Conservation (phyloP, 129 eudicot genomes). For the Artemisia argyi region DNA sequence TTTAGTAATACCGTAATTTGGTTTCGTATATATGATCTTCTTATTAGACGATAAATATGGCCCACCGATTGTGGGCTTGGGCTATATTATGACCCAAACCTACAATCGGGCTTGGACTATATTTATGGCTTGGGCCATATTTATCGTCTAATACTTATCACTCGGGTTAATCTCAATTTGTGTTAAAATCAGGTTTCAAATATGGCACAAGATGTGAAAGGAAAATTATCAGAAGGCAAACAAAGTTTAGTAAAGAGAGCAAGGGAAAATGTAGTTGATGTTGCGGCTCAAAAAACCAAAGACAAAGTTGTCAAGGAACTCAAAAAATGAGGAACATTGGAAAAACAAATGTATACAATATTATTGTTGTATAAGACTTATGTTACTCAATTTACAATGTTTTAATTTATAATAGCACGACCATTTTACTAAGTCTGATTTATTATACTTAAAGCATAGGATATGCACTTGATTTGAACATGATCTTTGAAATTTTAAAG, state of each 20-base stretch:
- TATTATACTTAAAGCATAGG: no score
- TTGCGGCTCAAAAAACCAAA: constrained; percentile 38
- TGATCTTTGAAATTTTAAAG: no score
- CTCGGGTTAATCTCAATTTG: not conserved
- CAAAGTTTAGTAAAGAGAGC: constrained; percentile 24
- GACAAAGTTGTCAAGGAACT: constrained; percentile 31
- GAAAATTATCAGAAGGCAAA: constrained; percentile 33
- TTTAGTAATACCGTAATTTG: not conserved
- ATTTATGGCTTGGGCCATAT: no score
- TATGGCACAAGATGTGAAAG: constrained; percentile 24
- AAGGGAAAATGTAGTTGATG: constrained; percentile 36
- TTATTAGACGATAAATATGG: no score
- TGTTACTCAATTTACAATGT: not conserved
- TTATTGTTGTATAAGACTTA: not conserved
- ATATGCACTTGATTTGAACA: no score
- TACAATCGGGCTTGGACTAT: no score
- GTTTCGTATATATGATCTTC: not conserved
- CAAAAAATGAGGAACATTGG: constrained; percentile 5
- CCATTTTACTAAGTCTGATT: no score
- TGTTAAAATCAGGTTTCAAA: constrained; percentile 30
- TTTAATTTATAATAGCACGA: not conserved
- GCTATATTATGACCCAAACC: no score
- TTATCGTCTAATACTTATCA: no score
- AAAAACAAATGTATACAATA: not conserved
- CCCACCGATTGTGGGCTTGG: no score